Base-by-base conservation (phyloP, 2,329 filamentous ascomycete genomes). In the Aspergillus latus region DNA sequence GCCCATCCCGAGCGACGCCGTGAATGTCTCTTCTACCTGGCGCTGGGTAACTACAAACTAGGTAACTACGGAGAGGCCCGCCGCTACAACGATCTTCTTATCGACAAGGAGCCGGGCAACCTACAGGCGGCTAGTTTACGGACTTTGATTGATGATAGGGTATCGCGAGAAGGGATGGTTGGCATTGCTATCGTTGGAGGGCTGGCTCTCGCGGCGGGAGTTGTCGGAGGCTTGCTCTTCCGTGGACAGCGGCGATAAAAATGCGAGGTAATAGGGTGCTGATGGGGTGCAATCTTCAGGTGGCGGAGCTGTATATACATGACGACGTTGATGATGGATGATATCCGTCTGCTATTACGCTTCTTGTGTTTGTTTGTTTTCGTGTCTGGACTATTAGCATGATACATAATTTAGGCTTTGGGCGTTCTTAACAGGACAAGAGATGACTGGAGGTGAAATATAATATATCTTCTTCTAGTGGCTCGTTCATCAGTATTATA, bases 1-100 rank as follows among this genome's bases (percentile, higher is more conserved):
- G 87, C 88, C 57, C 89, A 91, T 36, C 92, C 91, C 64, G 94
- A 97, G 76, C 90, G 94, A 66, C 88, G 94, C 70, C 88, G 94
- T 69, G 94, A 99, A 82, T 99, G 94, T 72, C 89, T 99, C 59
- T 99, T 97, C 81, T 99, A 99, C 77, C 87, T 99, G 52, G 94
- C 91, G 28, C 84, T 99, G 32, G 94, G 94, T 61, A 96, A 97
- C 81, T 97, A 93, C 84, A 97, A 97, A 80, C 85, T 99, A 46
- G 93, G 92, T 60, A 97, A 97, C 82, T 99, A 97, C 75, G 92
- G 88, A 59, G 94, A 99, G 72, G 93, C 93, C 58, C 84, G 93
- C 68, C 84, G 90, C 70, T 97, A 97, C 78, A 99, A 99, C 74
- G 93, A 97, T 70, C 82, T 93, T 49, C 80, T 99, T 59, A 77